Percentiles rank a stretch among this genome's conserved stretches.
Evolutionary conservation across 129 eudicot species (phyloP).

Genomic region (Apium graveolens): DNA sequence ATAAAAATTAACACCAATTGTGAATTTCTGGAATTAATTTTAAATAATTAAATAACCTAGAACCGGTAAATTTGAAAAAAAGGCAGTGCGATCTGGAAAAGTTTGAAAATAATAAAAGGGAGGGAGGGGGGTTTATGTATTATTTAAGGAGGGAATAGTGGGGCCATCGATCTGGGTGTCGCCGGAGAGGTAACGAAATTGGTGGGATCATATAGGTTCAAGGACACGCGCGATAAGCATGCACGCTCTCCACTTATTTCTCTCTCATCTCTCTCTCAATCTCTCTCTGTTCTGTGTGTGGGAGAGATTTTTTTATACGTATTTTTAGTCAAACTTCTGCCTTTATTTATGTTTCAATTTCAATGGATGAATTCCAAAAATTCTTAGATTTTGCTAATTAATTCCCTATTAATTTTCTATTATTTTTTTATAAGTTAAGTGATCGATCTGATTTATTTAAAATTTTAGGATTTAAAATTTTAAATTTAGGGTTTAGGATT

Average conservation of each 20-base stretch:
- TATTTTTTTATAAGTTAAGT: no score
- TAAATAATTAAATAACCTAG: neutral
- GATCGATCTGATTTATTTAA: no score
- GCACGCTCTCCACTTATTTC: neutral
- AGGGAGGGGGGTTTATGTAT: neutral
- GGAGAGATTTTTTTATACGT: neutral
- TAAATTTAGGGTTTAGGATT: no score
- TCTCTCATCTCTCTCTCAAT: neutral
- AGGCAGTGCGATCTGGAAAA: neutral
- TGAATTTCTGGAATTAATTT: neutral
- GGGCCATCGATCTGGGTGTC: conserved; percentile 4
- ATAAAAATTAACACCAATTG: neutral
- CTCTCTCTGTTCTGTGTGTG: neutral
- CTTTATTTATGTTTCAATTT: neutral
- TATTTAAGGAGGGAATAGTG: neutral
- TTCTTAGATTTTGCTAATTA: no score
- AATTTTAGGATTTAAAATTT: no score
- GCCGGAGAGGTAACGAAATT: conserved; percentile 4
- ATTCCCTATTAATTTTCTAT: no score
- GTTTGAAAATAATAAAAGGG: neutral
- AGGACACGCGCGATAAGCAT: neutral
- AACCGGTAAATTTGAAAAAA: neutral
- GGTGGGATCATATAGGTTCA: neutral
- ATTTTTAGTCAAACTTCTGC: neutral
- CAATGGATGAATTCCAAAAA: no score